Base-by-base conservation (phyloP, 1,284 basidiomycete genomes). In the Cryptococcus sp. region DNA sequence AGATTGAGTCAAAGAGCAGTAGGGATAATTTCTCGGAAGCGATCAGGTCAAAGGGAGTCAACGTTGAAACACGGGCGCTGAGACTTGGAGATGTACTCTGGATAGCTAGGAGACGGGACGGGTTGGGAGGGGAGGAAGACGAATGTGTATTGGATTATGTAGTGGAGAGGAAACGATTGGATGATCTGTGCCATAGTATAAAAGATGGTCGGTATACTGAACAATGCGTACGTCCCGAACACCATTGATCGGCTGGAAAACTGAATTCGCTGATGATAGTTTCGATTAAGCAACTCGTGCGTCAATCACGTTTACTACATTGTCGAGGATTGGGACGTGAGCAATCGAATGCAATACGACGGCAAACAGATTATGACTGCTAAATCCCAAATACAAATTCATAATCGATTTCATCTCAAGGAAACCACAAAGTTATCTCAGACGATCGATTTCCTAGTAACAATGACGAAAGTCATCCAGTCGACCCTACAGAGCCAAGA, bases 91-190 rank as follows among this genome's bases (percentile, higher is more conserved):
- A 83, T 65, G 78, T 80, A 53, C 67, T 79, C 23, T 83, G 82
- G 82, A 69, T 83, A 14, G 81, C 81, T 1, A 68, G 73, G 23
- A 52, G 74, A 24, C 64, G 60, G 16, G 72, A 74, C 37, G 62
- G 62, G 18, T 52, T 64, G 5, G 66, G 68, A 1, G 67, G 63
- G 3, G 68, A 69, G 40, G 72, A 72, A 36, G 69, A 73, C 40
- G 80, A 81, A 49, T 78, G 78, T 53, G 79, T 81, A 16, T 65
- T 83, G 36, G 80, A 82, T 56, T 80, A 76, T 49, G 78, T 82
- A 10, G 74, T 80, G 3, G 81, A 83, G 69, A 66, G 81, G 46
- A 83, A 83, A 60, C 58, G 81, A 18, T 64, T 82, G 19, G 81
- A 82, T 52, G 81, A 83, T 67, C 56, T 82, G 42, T 73, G 73